A percentile compares a stretch with the other conserved stretches of the same genome.
These are phyloP conservation scores for Taphrina deformans DNA, from an alignment of 1,139 yeast genomes.

Conservation along the genomic window DNA sequence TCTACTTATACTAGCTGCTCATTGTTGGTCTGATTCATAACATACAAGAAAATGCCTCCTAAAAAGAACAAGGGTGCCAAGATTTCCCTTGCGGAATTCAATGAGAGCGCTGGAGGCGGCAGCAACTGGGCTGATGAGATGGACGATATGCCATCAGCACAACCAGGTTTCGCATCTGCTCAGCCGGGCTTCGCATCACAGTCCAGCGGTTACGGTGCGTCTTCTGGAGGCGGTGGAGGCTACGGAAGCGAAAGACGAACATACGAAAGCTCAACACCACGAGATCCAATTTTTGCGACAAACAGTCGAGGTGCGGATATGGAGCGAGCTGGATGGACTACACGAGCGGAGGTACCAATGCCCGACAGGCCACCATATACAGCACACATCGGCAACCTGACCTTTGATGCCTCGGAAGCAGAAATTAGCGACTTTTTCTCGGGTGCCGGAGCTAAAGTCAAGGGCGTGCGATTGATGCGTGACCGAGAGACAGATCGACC, in stretches of 20 bases:
- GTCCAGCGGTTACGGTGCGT: constrained; percentile 1
- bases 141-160: constrained; percentile 25
- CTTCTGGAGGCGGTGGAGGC: constrained; percentile 18
- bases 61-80: constrained; percentile 34
- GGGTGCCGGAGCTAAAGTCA: constrained; percentile 50
- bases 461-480: constrained; percentile 63
- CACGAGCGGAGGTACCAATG: constrained; percentile 71
- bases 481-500: constrained; percentile 62
- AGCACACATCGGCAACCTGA: constrained; percentile 82
- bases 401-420: constrained; percentile 75
- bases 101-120: constrained; percentile 26
- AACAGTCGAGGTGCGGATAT: constrained; percentile 8
- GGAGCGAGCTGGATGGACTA: constrained; percentile 23
- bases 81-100: constrained; percentile 32
- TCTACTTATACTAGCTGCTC: background rate
- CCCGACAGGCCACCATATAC: constrained; percentile 92
- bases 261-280: constrained; percentile 2
- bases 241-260: constrained; percentile 28
- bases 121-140: constrained; percentile 32
- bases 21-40: background rate
- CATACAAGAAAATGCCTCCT: constrained; percentile 11
- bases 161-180: constrained; percentile 31
- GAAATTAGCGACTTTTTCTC: constrained; percentile 67
- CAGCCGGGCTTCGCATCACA: constrained; percentile 29
- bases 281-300: constrained; percentile 26